Conservation (phyloP, 1,284 basidiomycete species). For the Rhodotorula sp. region DNA sequence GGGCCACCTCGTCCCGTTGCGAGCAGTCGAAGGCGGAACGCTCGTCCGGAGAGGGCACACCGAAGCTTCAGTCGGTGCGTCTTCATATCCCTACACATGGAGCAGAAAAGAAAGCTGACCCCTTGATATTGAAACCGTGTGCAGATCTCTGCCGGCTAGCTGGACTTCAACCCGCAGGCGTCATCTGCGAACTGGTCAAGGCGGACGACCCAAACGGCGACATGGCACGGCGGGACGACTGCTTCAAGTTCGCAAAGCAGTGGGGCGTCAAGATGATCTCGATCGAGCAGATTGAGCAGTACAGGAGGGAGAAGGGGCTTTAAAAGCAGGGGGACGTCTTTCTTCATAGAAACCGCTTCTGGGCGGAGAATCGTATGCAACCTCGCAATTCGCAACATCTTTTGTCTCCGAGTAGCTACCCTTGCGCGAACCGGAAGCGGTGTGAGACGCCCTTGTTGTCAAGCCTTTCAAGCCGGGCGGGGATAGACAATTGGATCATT, state of each 20-base stretch:
- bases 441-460: too few relatives aligned
- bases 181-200: constrained; percentile 94
- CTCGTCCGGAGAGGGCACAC: constrained; percentile 87
- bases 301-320: constrained; percentile 37
- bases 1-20: constrained; percentile 91
- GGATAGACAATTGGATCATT: too few relatives aligned
- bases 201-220: constrained; percentile 76
- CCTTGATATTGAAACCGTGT: not conserved
- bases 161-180: constrained; percentile 70
- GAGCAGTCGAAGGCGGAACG: constrained; percentile 81
- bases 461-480: too few relatives aligned
- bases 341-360: not conserved
- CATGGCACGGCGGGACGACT: constrained; percentile 97
- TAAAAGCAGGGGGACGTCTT: constrained; percentile 1
- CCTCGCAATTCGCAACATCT: not conserved
- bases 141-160: constrained; percentile 79
- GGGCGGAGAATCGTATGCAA: not conserved
- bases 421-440: too few relatives aligned
- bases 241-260: constrained; percentile 82
- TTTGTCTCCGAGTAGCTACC: too few relatives aligned
- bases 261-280: constrained; percentile 93
- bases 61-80: constrained; percentile 71
- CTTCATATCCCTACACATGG: not conserved
- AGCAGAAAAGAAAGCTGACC: not conserved
- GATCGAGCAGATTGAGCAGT: constrained; percentile 65